These are phyloP conservation scores for Nicotiana benthamiana DNA, from an alignment of 257 asterid genomes.

Conservation along the genomic window DNA sequence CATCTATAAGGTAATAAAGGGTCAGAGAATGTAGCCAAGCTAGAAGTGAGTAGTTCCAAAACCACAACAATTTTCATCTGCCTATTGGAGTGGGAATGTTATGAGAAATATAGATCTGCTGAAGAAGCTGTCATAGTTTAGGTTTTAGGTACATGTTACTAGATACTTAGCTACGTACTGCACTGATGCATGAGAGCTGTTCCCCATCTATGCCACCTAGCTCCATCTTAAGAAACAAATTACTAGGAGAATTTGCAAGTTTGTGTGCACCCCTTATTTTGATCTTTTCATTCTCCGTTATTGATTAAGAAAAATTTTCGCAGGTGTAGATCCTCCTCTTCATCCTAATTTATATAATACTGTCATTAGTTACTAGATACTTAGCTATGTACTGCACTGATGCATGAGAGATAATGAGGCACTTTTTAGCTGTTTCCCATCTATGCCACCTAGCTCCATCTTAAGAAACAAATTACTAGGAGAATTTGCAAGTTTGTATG, in stretches of 20 bases:
- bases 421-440: background rate
- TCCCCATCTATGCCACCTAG: background rate
- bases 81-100: background rate
- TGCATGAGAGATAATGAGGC: background rate
- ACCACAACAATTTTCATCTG: background rate
- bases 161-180: background rate
- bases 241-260: background rate
- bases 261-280: background rate
- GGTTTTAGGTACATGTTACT: background rate
- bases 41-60: background rate
- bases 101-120: background rate
- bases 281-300: background rate
- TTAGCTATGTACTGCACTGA: too few species aligned
- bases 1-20: background rate
- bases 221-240: background rate
- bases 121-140: background rate
- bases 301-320: background rate
- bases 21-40: background rate
- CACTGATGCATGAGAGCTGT: background rate
- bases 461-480: background rate
- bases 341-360: background rate
- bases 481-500: background rate
- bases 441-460: background rate
- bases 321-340: background rate
- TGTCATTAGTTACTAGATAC: too few species aligned